A percentile compares a stretch with the other conserved stretches of the same genome.
Evolutionary conservation across 1,284 basidiomycete genomes (phyloP).

Genomic region (Puccinia hordei): DNA sequence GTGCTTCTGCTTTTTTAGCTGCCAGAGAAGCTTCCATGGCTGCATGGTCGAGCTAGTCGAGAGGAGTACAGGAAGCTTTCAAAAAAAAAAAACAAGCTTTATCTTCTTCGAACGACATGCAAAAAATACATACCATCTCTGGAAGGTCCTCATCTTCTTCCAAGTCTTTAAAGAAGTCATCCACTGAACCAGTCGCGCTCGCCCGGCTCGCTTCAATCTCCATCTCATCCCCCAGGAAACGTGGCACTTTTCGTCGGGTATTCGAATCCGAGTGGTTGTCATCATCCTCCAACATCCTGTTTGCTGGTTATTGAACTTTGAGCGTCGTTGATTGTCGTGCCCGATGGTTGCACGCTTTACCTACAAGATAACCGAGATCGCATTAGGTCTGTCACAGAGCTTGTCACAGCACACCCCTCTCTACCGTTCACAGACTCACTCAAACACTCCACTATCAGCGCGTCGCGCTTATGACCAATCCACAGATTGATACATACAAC

Average conservation of each 20-base stretch:
- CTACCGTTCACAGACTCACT: no score
- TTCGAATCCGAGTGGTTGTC: no score
- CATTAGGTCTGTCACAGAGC: no score
- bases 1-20: neutral
- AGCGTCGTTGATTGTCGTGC: no score
- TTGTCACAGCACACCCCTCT: no score
- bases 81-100: neutral
- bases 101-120: no score
- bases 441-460: no score
- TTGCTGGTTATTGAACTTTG: no score
- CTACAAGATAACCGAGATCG: no score
- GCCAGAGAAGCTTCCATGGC: constrained; percentile 27
- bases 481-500: neutral
- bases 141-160: neutral
- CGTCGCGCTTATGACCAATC: no score
- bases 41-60: constrained; percentile 29
- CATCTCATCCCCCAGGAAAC: neutral
- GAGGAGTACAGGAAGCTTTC: no score
- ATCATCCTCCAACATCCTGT: neutral
- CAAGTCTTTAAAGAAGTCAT: neutral
- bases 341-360: no score
- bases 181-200: neutral
- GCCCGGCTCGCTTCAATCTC: neutral
- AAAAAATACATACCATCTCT: neutral
- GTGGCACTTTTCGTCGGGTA: neutral